Base-by-base conservation (phyloP, 1,284 basidiomycete genomes). In the Exobasidium cylindrosporum region DNA sequence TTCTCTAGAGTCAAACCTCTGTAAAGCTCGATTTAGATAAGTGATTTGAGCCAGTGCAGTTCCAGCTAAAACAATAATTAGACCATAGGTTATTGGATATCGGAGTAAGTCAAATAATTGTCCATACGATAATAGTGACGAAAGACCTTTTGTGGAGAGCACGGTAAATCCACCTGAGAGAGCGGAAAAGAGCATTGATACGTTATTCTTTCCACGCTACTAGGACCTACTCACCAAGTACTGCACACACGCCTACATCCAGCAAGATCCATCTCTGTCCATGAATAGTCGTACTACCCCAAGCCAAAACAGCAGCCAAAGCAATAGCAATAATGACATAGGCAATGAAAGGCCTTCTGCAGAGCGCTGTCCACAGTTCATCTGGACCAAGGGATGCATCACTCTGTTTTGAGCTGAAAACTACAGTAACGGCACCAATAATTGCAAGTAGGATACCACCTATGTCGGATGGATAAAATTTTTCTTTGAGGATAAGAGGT, bases 41-140 rank as follows among this genome's bases (percentile, higher is more conserved):
- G 87, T 87, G 70, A 98, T 89, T 82, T 98, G 95, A 21, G 91
- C 85, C 23, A 97, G 78, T 3, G 92, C 93, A 3, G 95, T 97
- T 1, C 84, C 80, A 49, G 87, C 74, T 23, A 97, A 84, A 4
- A 91, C 85, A 86, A 89, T 66, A 10, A 76, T 58, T n/a, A 79
- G 62, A 50, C 61, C 58, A 55, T 76, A 78, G 26, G 69, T 71
- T 44, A 81, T 69, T 49, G 70, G 73, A 54, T 77, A 65, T 24
- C 62, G 62, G 61, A 79, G 59, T 29, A 72, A 61, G 6, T 64
- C 66, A 5, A 70, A 63, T 7, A 63, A 60, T 49, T 64, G 60
- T 0, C 70, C 69, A 4, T 65, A 65, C 1, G 73, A 71, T 31
- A 79, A 67, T 31, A 98, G 83, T 0, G 89, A 91, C 13, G 92